Conservation (phyloP, 768 basidiomycete genomes). For the Lanmaoa rubissima region DNA sequence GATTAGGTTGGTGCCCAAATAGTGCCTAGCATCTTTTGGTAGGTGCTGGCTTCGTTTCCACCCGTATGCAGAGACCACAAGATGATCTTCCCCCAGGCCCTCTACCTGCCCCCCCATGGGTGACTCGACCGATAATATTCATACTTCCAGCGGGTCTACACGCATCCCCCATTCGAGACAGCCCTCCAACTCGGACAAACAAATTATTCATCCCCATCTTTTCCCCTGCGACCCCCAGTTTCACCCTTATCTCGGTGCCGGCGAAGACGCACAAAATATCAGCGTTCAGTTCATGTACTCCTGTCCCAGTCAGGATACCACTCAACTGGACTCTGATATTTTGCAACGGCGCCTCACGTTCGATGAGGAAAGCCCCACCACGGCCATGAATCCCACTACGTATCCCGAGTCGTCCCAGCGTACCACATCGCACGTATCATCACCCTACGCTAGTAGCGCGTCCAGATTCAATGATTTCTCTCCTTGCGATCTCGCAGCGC, state of each 20-base stretch:
- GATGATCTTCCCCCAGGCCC: slow-evolving; percentile 23
- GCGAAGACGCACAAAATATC: slow-evolving; percentile 25
- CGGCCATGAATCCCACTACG: neutral
- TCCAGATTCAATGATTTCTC: slow-evolving; percentile 10
- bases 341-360: slow-evolving; percentile 16
- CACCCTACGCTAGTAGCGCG: slow-evolving; percentile 14
- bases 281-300: slow-evolving; percentile 32
- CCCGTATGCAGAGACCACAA: slow-evolving; percentile 11
- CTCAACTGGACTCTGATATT: slow-evolving; percentile 29
- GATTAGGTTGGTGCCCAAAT: slow-evolving; percentile 7
- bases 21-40: slow-evolving; percentile 18
- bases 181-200: slow-evolving; percentile 13
- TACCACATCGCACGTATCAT: slow-evolving; percentile 24
- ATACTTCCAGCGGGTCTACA: slow-evolving; percentile 13
- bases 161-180: slow-evolving; percentile 11
- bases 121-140: slow-evolving; percentile 15
- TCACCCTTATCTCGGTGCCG: slow-evolving; percentile 15
- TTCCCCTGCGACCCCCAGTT: slow-evolving; percentile 12
- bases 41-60: slow-evolving; percentile 12
- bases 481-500: slow-evolving; percentile 9
- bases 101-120: slow-evolving; percentile 18
- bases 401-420: slow-evolving; percentile 35
- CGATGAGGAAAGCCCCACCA: slow-evolving; percentile 4
- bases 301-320: slow-evolving; percentile 20
- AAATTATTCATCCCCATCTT: slow-evolving; percentile 19